A percentile compares a stretch with the other conserved stretches of the same genome.
phyloP scores from a whole-genome alignment of 768 basidiomycete genomes.

The Pilatotrama ljubarskyi region DNA sequence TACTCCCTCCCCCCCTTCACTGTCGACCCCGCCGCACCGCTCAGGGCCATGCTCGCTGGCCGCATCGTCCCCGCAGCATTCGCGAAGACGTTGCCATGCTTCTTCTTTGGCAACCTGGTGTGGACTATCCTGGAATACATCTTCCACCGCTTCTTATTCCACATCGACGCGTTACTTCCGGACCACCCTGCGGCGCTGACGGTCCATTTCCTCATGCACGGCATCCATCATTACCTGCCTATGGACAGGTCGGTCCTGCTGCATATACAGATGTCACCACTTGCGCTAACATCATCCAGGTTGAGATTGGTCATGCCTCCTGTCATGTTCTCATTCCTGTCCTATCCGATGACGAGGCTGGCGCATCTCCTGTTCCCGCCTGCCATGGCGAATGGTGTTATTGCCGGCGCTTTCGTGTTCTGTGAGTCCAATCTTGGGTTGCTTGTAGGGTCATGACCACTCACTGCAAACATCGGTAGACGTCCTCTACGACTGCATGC shows the following conservation, averaged over 20 bases:
- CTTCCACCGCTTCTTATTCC: conserved; percentile 96
- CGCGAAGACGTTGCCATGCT: conserved; percentile 61
- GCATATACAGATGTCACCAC: no score
- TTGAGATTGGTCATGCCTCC: conserved; percentile 98
- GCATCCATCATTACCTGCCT: conserved; percentile 96
- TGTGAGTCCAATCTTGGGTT: conserved; percentile 46
- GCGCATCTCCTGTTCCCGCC: conserved; percentile 81
- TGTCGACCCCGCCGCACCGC: conserved; percentile 54
- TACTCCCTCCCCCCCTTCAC: conserved; percentile 66
- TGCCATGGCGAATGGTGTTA: conserved; percentile 87
- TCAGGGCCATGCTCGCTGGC: conserved; percentile 39
- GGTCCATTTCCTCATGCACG: conserved; percentile 91
- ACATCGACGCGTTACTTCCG: conserved; percentile 85
- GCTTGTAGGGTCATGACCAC: neutral
- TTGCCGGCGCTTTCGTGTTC: conserved; percentile 74
- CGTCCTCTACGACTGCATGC: conserved; percentile 86
- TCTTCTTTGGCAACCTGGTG: conserved; percentile 81
- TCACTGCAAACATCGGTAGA: conserved; percentile 42
- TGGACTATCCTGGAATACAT: conserved; percentile 96
- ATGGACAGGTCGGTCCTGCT: conserved; percentile 78
- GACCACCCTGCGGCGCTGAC: conserved; percentile 78
- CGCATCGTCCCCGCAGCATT: conserved; percentile 53
- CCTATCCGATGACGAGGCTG: conserved; percentile 84
- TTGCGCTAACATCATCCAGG: conserved; percentile 40
- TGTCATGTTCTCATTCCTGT: conserved; percentile 69